phyloP scores from a whole-genome alignment of 1,284 basidiomycete species.

The Grifola frondosa region DNA sequence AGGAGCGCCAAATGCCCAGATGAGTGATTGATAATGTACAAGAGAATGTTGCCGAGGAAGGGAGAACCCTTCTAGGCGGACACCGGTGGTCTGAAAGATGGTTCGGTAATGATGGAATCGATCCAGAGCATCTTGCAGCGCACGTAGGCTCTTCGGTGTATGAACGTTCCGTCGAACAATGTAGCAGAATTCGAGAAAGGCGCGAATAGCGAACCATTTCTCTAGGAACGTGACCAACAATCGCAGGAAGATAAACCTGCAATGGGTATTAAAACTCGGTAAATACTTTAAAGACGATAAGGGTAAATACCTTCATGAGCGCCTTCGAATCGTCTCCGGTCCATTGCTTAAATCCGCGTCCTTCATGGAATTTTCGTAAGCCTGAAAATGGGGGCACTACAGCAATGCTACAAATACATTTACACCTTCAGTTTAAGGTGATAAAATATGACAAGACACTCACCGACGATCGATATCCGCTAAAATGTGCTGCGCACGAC shows the following conservation, averaged over 20 bases:
- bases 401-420: constrained; percentile 9
- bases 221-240: constrained; percentile 12
- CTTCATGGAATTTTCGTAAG: constrained; percentile 18
- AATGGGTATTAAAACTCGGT: background rate
- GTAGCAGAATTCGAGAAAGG: constrained; percentile 19
- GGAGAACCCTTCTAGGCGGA: constrained; percentile 11
- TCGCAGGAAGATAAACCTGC: constrained; percentile 17
- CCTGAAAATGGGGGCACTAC: constrained; percentile 15
- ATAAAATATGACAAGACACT: background rate
- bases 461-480: constrained; percentile 24
- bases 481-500: constrained; percentile 2
- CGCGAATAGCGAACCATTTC: constrained; percentile 9
- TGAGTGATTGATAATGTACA: constrained; percentile 8
- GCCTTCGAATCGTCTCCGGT: constrained; percentile 23
- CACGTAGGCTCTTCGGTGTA: background rate
- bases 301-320: constrained; percentile 19
- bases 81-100: constrained; percentile 3
- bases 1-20: constrained; percentile 12
- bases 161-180: constrained; percentile 3
- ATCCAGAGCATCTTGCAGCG: constrained; percentile 7
- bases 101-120: constrained; percentile 10
- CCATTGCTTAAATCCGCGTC: constrained; percentile 25
- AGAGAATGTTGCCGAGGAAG: constrained; percentile 17
- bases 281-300: background rate
- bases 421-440: constrained; percentile 6